A percentile compares a stretch with the other conserved stretches of the same genome.
Evolutionary conservation across 1,139 yeast genomes (phyloP).

Genomic region (Sugiyamaella xylanicola): DNA sequence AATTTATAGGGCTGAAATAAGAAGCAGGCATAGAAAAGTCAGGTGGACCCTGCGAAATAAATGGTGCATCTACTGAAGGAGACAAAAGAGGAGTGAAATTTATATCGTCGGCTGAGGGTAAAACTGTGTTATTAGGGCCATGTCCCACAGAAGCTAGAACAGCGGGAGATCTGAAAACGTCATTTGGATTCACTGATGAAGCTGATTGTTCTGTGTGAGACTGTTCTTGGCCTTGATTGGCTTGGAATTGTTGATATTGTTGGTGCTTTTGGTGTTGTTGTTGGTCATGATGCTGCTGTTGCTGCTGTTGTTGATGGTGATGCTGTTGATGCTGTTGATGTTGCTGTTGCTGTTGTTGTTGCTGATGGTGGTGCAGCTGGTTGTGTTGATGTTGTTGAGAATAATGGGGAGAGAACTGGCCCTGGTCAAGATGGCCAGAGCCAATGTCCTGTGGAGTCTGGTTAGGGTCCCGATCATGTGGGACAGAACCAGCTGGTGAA

Average conservation of each 20-base stretch:
- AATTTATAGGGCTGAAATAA: slow-evolving; percentile 56
- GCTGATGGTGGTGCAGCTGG: background rate
- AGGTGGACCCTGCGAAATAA: slow-evolving; percentile 46
- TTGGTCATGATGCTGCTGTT: background rate
- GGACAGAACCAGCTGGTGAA: background rate
- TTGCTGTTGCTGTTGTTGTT: slow-evolving; percentile 2
- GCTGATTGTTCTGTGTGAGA: slow-evolving; percentile 5
- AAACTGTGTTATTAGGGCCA: slow-evolving; percentile 16
- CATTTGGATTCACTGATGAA: slow-evolving; percentile 30
- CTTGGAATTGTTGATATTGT: slow-evolving; percentile 11
- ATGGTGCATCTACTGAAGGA: slow-evolving; percentile 50
- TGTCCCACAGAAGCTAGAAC: slow-evolving; percentile 26
- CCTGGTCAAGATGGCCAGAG: slow-evolving; percentile 6
- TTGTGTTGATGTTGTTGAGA: slow-evolving; percentile 18
- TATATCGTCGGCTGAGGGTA: slow-evolving; percentile 29
- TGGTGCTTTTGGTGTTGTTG: slow-evolving; percentile 15
- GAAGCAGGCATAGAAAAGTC: slow-evolving; percentile 40
- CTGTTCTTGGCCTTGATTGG: slow-evolving; percentile 13
- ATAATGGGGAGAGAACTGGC: slow-evolving; percentile 14
- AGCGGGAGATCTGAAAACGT: slow-evolving; percentile 34
- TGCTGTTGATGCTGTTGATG: slow-evolving; percentile 3
- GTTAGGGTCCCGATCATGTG: slow-evolving; percentile 12
- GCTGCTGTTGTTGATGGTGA: slow-evolving; percentile 1
- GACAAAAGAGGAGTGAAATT: slow-evolving; percentile 72
- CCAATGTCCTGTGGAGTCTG: slow-evolving; percentile 6